Conservation (phyloP, 2,329 filamentous ascomycete species). For the Bipolaris zeicola region DNA sequence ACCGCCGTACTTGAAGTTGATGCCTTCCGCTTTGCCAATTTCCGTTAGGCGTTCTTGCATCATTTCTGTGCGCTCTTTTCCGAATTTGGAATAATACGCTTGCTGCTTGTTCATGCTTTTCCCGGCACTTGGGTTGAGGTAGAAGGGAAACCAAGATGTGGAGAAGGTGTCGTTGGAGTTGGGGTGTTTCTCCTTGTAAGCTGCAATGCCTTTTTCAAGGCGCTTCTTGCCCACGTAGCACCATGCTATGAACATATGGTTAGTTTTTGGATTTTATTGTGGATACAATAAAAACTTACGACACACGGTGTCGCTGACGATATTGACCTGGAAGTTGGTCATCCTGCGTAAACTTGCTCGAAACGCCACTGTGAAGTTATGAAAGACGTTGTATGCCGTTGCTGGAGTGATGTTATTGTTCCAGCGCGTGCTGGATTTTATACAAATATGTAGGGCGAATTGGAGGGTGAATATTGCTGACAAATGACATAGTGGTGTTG, state of each 20-base stretch:
- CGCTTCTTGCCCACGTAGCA: constrained; percentile 81
- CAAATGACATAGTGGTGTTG: constrained; percentile 22
- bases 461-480: constrained; percentile 21
- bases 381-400: background rate
- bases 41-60: constrained; percentile 63
- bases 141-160: constrained; percentile 78
- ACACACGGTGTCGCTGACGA: constrained; percentile 82
- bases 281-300: constrained; percentile 50
- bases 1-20: constrained; percentile 74
- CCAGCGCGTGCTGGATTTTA: constrained; percentile 10
- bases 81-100: constrained; percentile 68
- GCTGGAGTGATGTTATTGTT: constrained; percentile 5
- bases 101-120: constrained; percentile 60
- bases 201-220: constrained; percentile 71
- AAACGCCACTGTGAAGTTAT: constrained; percentile 42
- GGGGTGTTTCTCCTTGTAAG: constrained; percentile 68
- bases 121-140: constrained; percentile 72
- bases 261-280: constrained; percentile 2
- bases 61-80: constrained; percentile 62
- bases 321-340: constrained; percentile 72
- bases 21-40: constrained; percentile 69
- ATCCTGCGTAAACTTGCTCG: constrained; percentile 41
- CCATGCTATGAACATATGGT: constrained; percentile 34
- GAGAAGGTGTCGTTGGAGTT: constrained; percentile 69
- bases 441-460: constrained; percentile 7